Conservation (phyloP, 2,329 filamentous ascomycete genomes). For the Ilyonectria mors-panacis region DNA sequence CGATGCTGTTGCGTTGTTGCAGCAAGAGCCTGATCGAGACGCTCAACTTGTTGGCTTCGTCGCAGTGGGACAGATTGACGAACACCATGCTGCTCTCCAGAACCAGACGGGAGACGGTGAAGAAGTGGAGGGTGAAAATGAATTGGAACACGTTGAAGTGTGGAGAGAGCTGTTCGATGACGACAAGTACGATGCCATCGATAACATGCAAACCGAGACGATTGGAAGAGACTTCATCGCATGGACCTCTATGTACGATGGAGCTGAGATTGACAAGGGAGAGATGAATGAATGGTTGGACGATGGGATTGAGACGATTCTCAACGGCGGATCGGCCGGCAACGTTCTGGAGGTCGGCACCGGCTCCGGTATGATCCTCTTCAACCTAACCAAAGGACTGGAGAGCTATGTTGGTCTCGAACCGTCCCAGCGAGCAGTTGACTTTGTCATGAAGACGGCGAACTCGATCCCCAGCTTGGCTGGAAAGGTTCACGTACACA, state of each 20-base stretch:
- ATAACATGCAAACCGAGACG: slow-evolving; percentile 14
- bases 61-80: slow-evolving; percentile 11
- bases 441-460: slow-evolving; percentile 36
- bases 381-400: slow-evolving; percentile 39
- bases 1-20: slow-evolving; percentile 38
- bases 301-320: slow-evolving; percentile 46
- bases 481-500: slow-evolving; percentile 24
- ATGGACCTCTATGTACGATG: slow-evolving; percentile 54
- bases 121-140: not conserved
- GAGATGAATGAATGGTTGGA: slow-evolving; percentile 54
- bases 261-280: slow-evolving; percentile 40
- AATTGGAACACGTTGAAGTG: slow-evolving; percentile 7
- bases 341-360: slow-evolving; percentile 51
- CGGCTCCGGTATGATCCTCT: slow-evolving; percentile 51
- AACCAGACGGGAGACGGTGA: not conserved
- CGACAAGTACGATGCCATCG: slow-evolving; percentile 34
- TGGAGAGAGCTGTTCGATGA: slow-evolving; percentile 41
- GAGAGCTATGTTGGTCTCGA: slow-evolving; percentile 49
- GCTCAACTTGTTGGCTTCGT: slow-evolving; percentile 28
- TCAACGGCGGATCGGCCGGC: slow-evolving; percentile 23
- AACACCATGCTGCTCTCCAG: not conserved
- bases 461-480: slow-evolving; percentile 27
- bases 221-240: slow-evolving; percentile 49
- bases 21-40: slow-evolving; percentile 13
- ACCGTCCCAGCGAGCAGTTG: slow-evolving; percentile 39